Conservation (phyloP, 2,329 filamentous ascomycete genomes). For the Cladosporium sphaerospermum region DNA sequence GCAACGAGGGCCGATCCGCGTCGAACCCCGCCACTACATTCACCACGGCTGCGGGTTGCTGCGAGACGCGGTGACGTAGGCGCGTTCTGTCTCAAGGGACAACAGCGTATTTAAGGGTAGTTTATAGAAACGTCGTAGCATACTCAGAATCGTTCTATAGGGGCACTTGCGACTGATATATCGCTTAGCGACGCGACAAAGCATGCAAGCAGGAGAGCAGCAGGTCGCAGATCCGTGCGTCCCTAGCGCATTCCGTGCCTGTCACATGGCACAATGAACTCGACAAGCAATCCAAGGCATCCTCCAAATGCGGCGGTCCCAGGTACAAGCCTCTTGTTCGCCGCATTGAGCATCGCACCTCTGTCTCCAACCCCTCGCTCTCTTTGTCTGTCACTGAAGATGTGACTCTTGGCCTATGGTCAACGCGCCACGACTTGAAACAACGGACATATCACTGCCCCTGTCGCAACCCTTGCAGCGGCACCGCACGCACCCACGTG, state of each 20-base stretch:
- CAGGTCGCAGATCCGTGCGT: neutral
- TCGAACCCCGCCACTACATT: too few relatives aligned
- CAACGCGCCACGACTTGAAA: constrained; percentile 2
- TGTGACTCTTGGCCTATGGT: neutral
- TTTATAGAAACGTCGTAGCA: too few relatives aligned
- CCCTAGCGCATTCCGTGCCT: neutral
- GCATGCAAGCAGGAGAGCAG: too few relatives aligned
- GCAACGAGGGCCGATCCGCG: too few relatives aligned
- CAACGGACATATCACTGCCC: neutral
- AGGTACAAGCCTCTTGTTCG: neutral
- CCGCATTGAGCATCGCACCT: neutral
- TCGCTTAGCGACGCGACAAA: too few relatives aligned
- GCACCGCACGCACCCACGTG: neutral
- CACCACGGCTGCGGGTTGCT: too few relatives aligned
- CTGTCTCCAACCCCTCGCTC: neutral
- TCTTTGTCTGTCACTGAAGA: neutral
- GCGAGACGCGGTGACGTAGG: too few relatives aligned
- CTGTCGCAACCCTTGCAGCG: constrained; percentile 4
- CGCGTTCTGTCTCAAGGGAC: too few relatives aligned
- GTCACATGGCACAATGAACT: neutral
- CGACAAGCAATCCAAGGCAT: neutral
- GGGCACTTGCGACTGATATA: too few relatives aligned
- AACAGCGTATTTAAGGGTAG: too few relatives aligned
- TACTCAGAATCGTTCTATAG: too few relatives aligned
- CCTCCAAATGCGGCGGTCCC: neutral